These are phyloP conservation scores for Heritiera fomes DNA, from an alignment of 345 rosid genomes.

Conservation along the genomic window DNA sequence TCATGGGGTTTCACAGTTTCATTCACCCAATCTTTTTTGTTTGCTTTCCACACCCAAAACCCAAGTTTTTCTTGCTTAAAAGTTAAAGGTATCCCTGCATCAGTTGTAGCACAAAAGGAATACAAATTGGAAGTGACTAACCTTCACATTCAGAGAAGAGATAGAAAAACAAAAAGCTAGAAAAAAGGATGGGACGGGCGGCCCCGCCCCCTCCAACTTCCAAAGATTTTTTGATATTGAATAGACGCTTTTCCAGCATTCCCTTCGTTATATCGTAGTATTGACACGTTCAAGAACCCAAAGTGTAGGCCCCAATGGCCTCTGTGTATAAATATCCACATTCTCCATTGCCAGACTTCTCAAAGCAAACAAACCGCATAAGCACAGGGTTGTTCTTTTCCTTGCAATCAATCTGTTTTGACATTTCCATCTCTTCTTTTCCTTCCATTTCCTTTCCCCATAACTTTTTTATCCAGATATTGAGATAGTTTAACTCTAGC, in stretches of 20 bases:
- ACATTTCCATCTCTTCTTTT: background rate
- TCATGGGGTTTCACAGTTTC: background rate
- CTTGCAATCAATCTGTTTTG: background rate
- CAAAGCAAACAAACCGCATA: conserved; percentile 23
- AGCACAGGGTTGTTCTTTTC: conserved; percentile 1
- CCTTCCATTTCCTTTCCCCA: background rate
- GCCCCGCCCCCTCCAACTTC: conserved; percentile 19
- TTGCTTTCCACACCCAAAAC: background rate
- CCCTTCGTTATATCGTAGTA: background rate
- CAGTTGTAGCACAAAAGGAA: background rate
- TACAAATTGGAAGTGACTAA: conserved; percentile 13
- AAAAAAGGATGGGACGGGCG: conserved; percentile 1
- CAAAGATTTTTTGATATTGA: conserved; percentile 15
- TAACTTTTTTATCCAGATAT: conserved; percentile 10
- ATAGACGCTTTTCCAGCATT: conserved; percentile 10
- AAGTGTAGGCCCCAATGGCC: conserved; percentile 29
- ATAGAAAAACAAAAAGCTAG: background rate
- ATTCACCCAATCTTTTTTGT: no score
- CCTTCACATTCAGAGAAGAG: background rate
- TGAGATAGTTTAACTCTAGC: conserved; percentile 4
- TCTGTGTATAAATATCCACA: conserved; percentile 45
- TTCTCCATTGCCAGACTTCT: conserved; percentile 18
- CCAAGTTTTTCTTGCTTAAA: background rate
- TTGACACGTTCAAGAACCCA: conserved; percentile 34
- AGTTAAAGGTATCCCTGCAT: background rate